phyloP scores from a whole-genome alignment of 305 asterid genomes.

The Caryopteris hybrid region DNA sequence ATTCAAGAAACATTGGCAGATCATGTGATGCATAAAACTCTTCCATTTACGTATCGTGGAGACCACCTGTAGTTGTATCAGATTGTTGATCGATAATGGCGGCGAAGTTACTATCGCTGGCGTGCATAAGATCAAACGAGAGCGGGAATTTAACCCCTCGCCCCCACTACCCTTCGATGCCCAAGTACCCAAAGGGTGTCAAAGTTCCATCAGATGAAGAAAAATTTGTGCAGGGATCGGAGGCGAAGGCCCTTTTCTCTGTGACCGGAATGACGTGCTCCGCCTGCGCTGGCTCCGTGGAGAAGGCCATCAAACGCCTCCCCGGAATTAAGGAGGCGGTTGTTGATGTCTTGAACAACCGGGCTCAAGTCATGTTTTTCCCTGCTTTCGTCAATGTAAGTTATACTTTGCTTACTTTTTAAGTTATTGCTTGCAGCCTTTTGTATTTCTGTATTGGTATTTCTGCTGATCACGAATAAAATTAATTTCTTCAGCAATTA shows the following conservation, averaged over 20 bases:
- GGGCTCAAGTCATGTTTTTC: conserved; percentile 56
- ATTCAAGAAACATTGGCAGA: too few species aligned
- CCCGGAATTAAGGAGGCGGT: conserved; percentile 78
- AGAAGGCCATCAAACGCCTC: conserved; percentile 78
- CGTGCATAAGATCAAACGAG: conserved; percentile 44
- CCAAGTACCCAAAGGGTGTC: conserved; percentile 51
- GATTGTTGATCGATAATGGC: conserved; percentile 33
- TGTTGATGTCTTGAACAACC: conserved; percentile 67
- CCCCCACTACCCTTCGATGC: conserved; percentile 90
- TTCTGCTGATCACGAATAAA: background rate
- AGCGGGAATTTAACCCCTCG: conserved; percentile 42
- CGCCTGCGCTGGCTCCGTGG: conserved; percentile 90
- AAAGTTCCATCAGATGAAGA: conserved; percentile 35
- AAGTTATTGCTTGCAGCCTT: background rate
- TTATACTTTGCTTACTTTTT: too few species aligned
- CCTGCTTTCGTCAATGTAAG: conserved; percentile 64
- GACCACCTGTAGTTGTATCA: too few species aligned
- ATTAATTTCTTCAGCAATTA: background rate
- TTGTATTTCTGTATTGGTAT: too few species aligned
- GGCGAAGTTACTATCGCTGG: conserved; percentile 47
- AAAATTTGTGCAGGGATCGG: conserved; percentile 35
- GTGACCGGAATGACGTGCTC: conserved; percentile 89
- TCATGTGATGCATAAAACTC: too few species aligned
- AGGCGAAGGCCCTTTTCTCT: conserved; percentile 50
- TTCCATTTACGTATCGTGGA: too few species aligned